Base-by-base conservation (phyloP, 768 basidiomycete species). In the Lactarius psammicola region DNA sequence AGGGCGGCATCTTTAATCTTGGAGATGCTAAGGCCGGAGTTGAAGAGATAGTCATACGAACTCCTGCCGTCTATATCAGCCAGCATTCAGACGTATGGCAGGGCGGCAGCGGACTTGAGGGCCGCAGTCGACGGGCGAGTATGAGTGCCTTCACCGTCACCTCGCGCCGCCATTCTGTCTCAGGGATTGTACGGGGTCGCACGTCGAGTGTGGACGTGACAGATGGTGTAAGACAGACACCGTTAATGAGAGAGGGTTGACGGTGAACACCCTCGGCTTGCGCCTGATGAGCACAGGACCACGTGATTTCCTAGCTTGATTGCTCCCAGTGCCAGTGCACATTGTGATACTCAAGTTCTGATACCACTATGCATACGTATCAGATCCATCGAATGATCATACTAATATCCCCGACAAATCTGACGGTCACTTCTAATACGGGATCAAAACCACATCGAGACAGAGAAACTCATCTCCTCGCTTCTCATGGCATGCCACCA, bases 401-500 rank as follows among this genome's bases (percentile, higher is more conserved):
- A n/a, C 44, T 23, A 46, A 46, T 46, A 46, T 46, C 44, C 44
- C 44, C 44, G 44, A 9, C 9, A 46, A 46, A 23, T n/a, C 9
- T 46, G n/a, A 46, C n/a, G 15, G 23, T 23, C 23, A 23, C 23
- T 49, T 49, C 23, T 49, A 49, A 17, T 40, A 57, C n/a, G 30
- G 13, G 33, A 51, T 76, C 77, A 95, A 75, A 93, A 95, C 92
- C 93, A 95, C 83, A 94, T 89, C 36, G 94, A 95, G 55, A 95
- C 82, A 51, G 93, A 95, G 74, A 92, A 88, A 77, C 92, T 94
- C 44, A 81, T 85, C 28, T 84, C 83, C 77, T 92, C 91, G 75
- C 87, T 88, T 68, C 87, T 84, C 90, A 94, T 91, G 20, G 88
- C 89, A 75, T 96, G 94, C 94, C 94, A 96, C 94, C 94, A 96